Evolutionary conservation across 2,329 filamentous ascomycete species (phyloP), one percentile per base, ranked within the genome.

Genomic region (Ilyonectria mors-panacis): DNA sequence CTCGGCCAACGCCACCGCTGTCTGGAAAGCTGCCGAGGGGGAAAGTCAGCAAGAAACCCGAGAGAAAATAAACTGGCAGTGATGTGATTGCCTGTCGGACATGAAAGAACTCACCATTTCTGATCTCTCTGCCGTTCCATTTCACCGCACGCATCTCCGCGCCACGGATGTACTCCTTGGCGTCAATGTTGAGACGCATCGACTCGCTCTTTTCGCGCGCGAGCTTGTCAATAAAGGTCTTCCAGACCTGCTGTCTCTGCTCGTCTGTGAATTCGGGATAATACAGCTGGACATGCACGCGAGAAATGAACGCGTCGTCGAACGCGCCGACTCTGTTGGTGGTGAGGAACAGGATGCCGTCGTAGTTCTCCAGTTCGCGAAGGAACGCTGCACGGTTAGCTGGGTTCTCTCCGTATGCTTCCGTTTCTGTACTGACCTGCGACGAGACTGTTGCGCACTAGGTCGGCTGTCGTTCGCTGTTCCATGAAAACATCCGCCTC

Each of bases 241-340:
- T 42, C 77, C 79, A 81, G 6, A 80, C 60, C 10, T 65, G 30
- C 10, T 75, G 59, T 0, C 76, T 63, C 39, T 77, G 67, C 0
- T 75, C 69, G 5, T 78, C 75, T 2, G 70, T 71, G 10, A 79
- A 78, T 10, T 77, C 71, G 0, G 67, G 60, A 17, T 78, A 79
- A 53, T 75, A 73, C 0, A 79, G 54, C 37, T 78, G 69, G 2
- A 80, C 48, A 15, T 80, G 77, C 0, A 79, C 6, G 12, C 45
- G 74, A 0, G 78, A 79, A 4, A 77, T 74, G 55, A 79, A 78
- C 0, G 78, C 78, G 2, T 79, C 77, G 17, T 79, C 78, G 33
- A 80, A 79, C 0, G 70, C 61, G 0, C 74, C 78, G 0, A 78
- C 73, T 1, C 77, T 57, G 44, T 80, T 80, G 0, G 77, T 77